These are phyloP conservation scores for Microthlaspi erraticum DNA, from an alignment of 345 rosid species.

Conservation along the genomic window DNA sequence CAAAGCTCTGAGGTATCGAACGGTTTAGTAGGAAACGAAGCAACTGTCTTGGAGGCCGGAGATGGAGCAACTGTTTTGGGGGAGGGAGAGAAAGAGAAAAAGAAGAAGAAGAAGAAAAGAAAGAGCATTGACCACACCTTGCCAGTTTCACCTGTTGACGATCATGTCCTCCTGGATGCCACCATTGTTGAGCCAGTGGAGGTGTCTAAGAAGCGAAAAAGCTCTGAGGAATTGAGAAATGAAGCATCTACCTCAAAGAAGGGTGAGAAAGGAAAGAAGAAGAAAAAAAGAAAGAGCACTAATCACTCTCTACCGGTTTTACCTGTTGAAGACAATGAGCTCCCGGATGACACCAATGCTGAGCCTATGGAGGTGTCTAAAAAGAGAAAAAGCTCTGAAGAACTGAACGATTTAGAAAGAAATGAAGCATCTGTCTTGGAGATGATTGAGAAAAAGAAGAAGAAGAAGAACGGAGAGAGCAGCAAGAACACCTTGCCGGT, in stretches of 20 bases:
- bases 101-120: too few species aligned
- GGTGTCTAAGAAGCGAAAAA: neutral
- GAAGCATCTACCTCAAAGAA: too few species aligned
- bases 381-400: neutral
- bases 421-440: neutral
- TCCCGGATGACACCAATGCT: conserved; percentile 4
- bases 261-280: neutral
- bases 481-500: neutral
- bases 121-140: too few species aligned
- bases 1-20: too few species aligned
- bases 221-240: neutral
- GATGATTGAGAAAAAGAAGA: neutral
- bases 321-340: neutral
- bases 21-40: too few species aligned
- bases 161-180: too few species aligned
- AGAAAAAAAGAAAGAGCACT: conserved; percentile 1
- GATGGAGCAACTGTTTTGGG: too few species aligned
- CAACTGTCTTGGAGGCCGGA: too few species aligned
- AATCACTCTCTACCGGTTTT: neutral
- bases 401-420: too few species aligned
- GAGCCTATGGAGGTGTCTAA: conserved; percentile 3
- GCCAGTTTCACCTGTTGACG: too few species aligned
- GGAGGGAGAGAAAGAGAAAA: too few species aligned
- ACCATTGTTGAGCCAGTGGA: too few species aligned
- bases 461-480: neutral